Evolutionary conservation across 2,329 filamentous ascomycete genomes (phyloP).

Genomic region (Zelopaecilomyces penicillatus): DNA sequence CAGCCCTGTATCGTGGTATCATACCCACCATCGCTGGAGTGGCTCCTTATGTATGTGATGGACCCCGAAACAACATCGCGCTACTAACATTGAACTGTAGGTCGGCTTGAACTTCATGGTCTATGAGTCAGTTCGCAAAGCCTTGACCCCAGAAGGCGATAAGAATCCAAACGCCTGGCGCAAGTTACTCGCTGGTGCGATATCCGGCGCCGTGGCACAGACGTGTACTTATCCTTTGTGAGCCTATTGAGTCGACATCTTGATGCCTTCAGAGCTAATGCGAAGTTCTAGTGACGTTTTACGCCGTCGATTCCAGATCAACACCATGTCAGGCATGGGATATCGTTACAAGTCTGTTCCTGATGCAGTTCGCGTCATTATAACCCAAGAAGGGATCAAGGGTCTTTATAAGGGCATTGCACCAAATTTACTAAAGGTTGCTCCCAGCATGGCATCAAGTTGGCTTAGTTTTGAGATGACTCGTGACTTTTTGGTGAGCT

Average conservation of each 20-base stretch:
- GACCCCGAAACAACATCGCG: too few species aligned
- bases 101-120: constrained; percentile 98
- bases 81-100: constrained; percentile 31
- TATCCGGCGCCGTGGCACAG: constrained; percentile 93
- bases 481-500: constrained; percentile 68
- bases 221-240: constrained; percentile 98
- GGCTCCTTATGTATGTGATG: constrained; percentile 68
- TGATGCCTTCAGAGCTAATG: constrained; percentile 13
- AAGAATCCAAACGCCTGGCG: constrained; percentile 69
- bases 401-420: constrained; percentile 95
- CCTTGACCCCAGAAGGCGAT: constrained; percentile 80
- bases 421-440: constrained; percentile 92
- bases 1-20: constrained; percentile 88
- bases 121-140: constrained; percentile 80
- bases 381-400: constrained; percentile 71
- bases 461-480: constrained; percentile 97
- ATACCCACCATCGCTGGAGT: constrained; percentile 90
- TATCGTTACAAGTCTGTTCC: constrained; percentile 86
- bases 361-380: constrained; percentile 75
- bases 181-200: constrained; percentile 81
- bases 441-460: constrained; percentile 95
- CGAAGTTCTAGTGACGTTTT: constrained; percentile 63
- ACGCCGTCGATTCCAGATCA: constrained; percentile 91
- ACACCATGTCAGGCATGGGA: constrained; percentile 97
- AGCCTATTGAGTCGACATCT: constrained; percentile 27